Base-by-base conservation (phyloP, 352 stramenopile species). In the Thalassiosira exigua region DNA sequence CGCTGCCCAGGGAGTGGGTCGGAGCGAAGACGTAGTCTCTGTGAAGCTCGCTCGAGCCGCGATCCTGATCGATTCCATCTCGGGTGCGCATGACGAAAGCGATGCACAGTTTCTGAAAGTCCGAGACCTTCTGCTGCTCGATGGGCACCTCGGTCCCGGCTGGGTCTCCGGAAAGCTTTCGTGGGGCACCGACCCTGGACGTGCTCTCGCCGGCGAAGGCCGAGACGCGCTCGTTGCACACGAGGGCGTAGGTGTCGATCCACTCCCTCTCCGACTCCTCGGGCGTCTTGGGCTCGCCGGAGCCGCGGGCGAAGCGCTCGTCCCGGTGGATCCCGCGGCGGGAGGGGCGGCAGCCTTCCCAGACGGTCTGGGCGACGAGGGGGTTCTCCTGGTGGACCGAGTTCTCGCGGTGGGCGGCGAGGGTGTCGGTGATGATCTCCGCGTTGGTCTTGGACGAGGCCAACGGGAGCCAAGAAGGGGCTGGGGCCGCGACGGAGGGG, bases 91-190 rank as follows among this genome's bases (percentile, higher is more conserved):
- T 72, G 21, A 60, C 24, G 12, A n/a, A 19, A 58, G 70, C 75
- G 36, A 80, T 80, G 59, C 69, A 84, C 2, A 84, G 51, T 39
- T 76, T 75, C 24, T 84, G 75, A 14, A 80, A 57, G 12, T 84
- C 69, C 0, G 62, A 59, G 2, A 79, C 4, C 50, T 83, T 79
- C n/a, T n/a, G n/a, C n/a, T n/a, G n/a, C n/a, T n/a, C n/a, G n/a
- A n/a, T n/a, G n/a, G n/a, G n/a, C n/a, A n/a, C n/a, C n/a, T n/a
- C n/a, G n/a, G n/a, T n/a, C n/a, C n/a, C n/a, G n/a, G n/a, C n/a
- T n/a, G n/a, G n/a, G n/a, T n/a, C n/a, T n/a, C n/a, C n/a, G n/a
- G n/a, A n/a, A n/a, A n/a, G n/a, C n/a, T n/a, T n/a, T n/a, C n/a
- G n/a, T n/a, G n/a, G n/a, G n/a, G n/a, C n/a, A n/a, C n/a, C n/a